Evolutionary conservation across 768 basidiomycete genomes (phyloP).

Genomic region (Lenzites betulinus): DNA sequence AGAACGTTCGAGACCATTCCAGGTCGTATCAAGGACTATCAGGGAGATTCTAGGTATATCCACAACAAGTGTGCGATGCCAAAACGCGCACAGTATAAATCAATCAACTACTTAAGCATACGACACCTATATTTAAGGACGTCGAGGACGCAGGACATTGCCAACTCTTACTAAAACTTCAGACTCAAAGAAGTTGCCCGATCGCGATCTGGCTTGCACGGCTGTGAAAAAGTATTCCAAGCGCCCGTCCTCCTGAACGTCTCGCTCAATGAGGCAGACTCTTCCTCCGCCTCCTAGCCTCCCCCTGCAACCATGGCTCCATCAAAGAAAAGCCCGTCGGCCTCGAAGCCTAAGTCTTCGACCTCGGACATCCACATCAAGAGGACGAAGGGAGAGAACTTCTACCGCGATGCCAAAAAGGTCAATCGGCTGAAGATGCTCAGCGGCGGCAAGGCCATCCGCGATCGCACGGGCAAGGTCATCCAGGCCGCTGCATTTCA

Average conservation of each 20-base stretch:
- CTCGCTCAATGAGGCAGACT: not conserved
- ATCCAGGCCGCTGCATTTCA: conserved; percentile 94
- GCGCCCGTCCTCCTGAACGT: not conserved
- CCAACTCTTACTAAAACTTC: too few species aligned
- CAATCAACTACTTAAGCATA: too few species aligned
- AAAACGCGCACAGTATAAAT: too few species aligned
- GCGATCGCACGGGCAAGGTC: conserved; percentile 91
- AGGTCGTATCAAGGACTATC: too few species aligned
- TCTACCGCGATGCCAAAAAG: conserved; percentile 95
- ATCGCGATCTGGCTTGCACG: not conserved
- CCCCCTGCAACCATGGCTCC: conserved; percentile 35
- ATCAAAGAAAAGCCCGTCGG: conserved; percentile 29
- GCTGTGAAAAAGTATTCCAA: conserved; percentile 1
- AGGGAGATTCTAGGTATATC: too few species aligned
- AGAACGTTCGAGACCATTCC: too few species aligned
- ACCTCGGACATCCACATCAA: conserved; percentile 54
- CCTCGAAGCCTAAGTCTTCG: conserved; percentile 31
- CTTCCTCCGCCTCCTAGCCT: not conserved
- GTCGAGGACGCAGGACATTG: too few species aligned
- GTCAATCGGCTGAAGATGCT: conserved; percentile 88
- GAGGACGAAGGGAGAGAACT: conserved; percentile 92
- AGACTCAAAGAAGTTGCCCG: too few species aligned
- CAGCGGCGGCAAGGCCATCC: conserved; percentile 86
- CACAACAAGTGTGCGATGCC: too few species aligned
- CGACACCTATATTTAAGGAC: too few species aligned